phyloP scores from a whole-genome alignment of 441 rosid species.

The Mallotus repandus region DNA sequence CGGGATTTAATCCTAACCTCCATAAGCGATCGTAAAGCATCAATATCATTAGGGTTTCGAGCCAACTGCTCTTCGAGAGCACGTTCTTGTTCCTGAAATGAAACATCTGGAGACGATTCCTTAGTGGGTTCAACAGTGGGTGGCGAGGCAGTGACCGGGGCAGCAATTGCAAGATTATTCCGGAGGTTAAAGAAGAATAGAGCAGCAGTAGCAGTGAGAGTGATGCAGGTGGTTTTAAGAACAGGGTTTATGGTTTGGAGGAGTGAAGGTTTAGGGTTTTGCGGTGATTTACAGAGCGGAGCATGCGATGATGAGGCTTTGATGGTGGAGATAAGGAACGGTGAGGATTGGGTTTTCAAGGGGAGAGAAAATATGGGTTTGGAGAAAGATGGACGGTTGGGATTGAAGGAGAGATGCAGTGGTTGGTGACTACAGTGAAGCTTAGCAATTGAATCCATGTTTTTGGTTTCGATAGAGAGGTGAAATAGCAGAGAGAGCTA shows the following conservation, averaged over 20 bases:
- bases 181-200: conserved; percentile 52
- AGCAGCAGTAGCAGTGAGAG: conserved; percentile 62
- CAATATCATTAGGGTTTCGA: conserved; percentile 46
- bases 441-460: conserved; percentile 60
- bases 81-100: conserved; percentile 48
- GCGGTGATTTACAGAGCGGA: neutral
- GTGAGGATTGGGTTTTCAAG: conserved; percentile 17
- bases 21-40: conserved; percentile 60
- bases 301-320: conserved; percentile 23
- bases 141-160: conserved; percentile 36
- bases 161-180: conserved; percentile 49
- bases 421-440: conserved; percentile 37
- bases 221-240: conserved; percentile 52
- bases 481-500: conserved; percentile 11
- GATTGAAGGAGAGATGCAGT: conserved; percentile 35
- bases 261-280: conserved; percentile 31
- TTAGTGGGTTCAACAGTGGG: conserved; percentile 32
- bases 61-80: conserved; percentile 44
- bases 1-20: conserved; percentile 56
- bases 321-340: conserved; percentile 17
- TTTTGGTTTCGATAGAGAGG: no score
- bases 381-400: conserved; percentile 30
- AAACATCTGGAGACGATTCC: conserved; percentile 23
- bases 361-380: conserved; percentile 34
- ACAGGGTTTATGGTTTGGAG: conserved; percentile 29